Conservation (phyloP, 805 yeast species). For the Ogataea angusta region DNA sequence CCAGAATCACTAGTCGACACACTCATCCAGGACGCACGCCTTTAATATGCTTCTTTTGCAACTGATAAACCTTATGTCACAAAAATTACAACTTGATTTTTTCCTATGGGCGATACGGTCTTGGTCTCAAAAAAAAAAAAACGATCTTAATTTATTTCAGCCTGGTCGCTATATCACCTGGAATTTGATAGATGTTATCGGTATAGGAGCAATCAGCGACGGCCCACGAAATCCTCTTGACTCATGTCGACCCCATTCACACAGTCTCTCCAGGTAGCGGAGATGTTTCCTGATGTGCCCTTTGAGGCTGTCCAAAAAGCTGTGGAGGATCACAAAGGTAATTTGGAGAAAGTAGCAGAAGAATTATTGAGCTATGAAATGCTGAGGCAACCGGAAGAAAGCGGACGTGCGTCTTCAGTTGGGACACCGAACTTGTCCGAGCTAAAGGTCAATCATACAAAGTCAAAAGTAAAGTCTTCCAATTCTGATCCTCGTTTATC, state of each 20-base stretch:
- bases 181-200: no score
- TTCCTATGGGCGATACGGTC: conserved; percentile 2
- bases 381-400: neutral
- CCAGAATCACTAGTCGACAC: conserved; percentile 18
- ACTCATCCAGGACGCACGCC: conserved; percentile 3
- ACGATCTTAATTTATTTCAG: neutral
- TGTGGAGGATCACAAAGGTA: conserved; percentile 31
- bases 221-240: no score
- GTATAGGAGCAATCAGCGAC: no score
- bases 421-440: neutral
- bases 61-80: conserved; percentile 2
- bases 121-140: neutral
- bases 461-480: neutral
- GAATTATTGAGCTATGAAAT: conserved; percentile 27
- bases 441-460: neutral
- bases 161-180: no score
- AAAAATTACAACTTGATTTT: conserved; percentile 5
- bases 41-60: neutral
- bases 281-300: conserved; percentile 46
- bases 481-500: neutral
- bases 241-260: neutral
- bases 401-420: no score
- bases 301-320: conserved; percentile 29
- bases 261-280: conserved; percentile 22
- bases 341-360: conserved; percentile 33